Conservation (phyloP, 257 asterid genomes). For the Lantana camara region DNA sequence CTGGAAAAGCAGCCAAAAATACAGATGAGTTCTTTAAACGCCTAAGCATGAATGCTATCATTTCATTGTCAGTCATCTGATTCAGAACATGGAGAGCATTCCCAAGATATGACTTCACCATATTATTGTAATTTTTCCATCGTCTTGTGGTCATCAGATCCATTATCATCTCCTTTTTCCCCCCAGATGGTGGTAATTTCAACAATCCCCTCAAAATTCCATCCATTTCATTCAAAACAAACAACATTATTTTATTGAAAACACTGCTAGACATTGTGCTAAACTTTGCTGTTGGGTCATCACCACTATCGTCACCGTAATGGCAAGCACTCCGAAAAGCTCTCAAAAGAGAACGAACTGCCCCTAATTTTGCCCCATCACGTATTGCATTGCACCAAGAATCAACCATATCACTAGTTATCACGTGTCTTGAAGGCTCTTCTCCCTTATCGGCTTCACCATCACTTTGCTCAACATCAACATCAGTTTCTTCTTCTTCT, state of each 20-base stretch:
- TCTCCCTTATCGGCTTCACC: slow-evolving; percentile 39
- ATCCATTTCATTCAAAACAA: slow-evolving; percentile 91
- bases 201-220: slow-evolving; percentile 73
- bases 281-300: slow-evolving; percentile 57
- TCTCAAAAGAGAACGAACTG: slow-evolving; percentile 76
- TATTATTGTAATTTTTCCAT: slow-evolving; percentile 78
- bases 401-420: slow-evolving; percentile 85
- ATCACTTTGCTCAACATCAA: slow-evolving; percentile 33
- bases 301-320: slow-evolving; percentile 83
- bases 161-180: slow-evolving; percentile 61
- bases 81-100: slow-evolving; percentile 82
- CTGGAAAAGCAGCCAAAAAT: slow-evolving; percentile 86
- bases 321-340: slow-evolving; percentile 92
- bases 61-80: slow-evolving; percentile 91
- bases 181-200: slow-evolving; percentile 68
- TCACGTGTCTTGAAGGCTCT: slow-evolving; percentile 51
- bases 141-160: slow-evolving; percentile 58
- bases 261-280: slow-evolving; percentile 82
- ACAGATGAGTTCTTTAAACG: slow-evolving; percentile 68
- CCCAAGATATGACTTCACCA: slow-evolving; percentile 97
- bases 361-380: slow-evolving; percentile 58
- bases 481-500: slow-evolving; percentile 44
- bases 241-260: slow-evolving; percentile 82
- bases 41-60: slow-evolving; percentile 79
- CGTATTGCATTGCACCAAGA: slow-evolving; percentile 68